Percentiles rank a stretch among this genome's conserved stretches.
Conservation (phyloP, 2,329 filamentous ascomycete species). For the Pseudocercospora crystallina region DNA sequence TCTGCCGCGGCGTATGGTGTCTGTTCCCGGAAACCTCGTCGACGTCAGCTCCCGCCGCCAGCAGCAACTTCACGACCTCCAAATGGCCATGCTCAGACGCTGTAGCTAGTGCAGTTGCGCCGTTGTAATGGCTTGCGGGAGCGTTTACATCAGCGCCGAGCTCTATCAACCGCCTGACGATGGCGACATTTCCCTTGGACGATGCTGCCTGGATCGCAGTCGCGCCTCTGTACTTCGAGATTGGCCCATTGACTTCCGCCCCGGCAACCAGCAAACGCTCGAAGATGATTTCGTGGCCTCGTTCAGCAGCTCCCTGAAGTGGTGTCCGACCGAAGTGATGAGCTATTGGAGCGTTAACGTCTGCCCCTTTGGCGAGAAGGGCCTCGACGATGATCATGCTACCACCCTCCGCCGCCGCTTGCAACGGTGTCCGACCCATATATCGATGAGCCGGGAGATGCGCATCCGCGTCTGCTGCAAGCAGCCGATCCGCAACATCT, state of each 20-base stretch:
- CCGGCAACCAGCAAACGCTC: constrained; percentile 16
- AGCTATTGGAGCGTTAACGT: constrained; percentile 15
- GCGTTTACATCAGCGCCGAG: constrained; percentile 25
- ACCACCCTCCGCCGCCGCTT: constrained; percentile 24
- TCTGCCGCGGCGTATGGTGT: constrained; percentile 11
- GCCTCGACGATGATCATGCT: constrained; percentile 13
- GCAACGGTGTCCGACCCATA: constrained; percentile 25
- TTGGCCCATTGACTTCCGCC: constrained; percentile 16
- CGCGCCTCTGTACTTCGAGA: constrained; percentile 19
- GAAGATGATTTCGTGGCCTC: constrained; percentile 16
- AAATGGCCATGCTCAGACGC: constrained; percentile 23
- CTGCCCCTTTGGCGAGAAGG: constrained; percentile 18
- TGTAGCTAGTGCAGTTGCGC: constrained; percentile 21
- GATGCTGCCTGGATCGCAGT: constrained; percentile 27
- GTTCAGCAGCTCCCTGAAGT: constrained; percentile 20
- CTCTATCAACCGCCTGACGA: constrained; percentile 16
- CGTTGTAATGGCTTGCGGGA: constrained; percentile 15
- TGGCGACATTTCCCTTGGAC: constrained; percentile 5
- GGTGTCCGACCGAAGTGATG: constrained; percentile 19
- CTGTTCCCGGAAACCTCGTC: constrained; percentile 14
- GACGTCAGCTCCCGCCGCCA: constrained; percentile 22
- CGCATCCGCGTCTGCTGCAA: constrained; percentile 21
- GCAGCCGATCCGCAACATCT: constrained; percentile 17
- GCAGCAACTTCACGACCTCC: constrained; percentile 16
- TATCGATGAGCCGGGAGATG: constrained; percentile 19